These are phyloP conservation scores for Fusarium sacchari DNA, from an alignment of 2,329 filamentous ascomycete genomes.

Conservation along the genomic window DNA sequence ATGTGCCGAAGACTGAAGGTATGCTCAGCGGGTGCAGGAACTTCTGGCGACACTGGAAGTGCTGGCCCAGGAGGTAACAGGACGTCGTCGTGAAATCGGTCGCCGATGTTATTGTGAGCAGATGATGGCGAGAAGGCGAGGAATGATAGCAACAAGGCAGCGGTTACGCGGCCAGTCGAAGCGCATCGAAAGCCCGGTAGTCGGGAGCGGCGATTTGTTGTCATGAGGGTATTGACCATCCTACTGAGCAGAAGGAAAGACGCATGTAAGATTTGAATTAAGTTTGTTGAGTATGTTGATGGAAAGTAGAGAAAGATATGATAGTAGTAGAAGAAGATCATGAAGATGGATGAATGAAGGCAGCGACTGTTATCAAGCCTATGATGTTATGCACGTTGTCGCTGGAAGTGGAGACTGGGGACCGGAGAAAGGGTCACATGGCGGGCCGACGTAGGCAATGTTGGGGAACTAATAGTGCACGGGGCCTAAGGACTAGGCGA, in stretches of 20 bases:
- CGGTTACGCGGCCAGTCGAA: conserved; percentile 72
- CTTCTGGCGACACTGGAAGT: conserved; percentile 55
- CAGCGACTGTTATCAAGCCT: conserved; percentile 37
- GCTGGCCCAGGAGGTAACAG: conserved; percentile 54
- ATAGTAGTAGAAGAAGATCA: conserved; percentile 6
- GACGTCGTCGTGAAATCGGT: conserved; percentile 54
- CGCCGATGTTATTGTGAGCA: conserved; percentile 47
- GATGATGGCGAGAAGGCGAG: conserved; percentile 66
- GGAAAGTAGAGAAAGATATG: conserved; percentile 13
- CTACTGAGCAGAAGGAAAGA: neutral
- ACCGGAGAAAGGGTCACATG: conserved; percentile 33
- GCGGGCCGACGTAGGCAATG: conserved; percentile 7
- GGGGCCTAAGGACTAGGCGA: neutral
- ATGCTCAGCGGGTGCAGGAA: conserved; percentile 63
- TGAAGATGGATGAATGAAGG: conserved; percentile 21
- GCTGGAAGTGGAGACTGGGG: conserved; percentile 23
- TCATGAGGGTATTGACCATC: conserved; percentile 36
- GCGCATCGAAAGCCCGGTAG: conserved; percentile 51
- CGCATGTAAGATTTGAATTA: conserved; percentile 2
- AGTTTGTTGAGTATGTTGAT: conserved; percentile 10
- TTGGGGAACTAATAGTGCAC: conserved; percentile 30
- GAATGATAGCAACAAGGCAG: conserved; percentile 72
- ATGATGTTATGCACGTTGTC: conserved; percentile 46
- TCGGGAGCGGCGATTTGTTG: conserved; percentile 24
- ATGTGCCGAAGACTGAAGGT: conserved; percentile 83